Percentiles rank a stretch among this genome's conserved stretches.
Conservation (phyloP, 2,329 filamentous ascomycete species). For the Davidsoniella eucalypti region DNA sequence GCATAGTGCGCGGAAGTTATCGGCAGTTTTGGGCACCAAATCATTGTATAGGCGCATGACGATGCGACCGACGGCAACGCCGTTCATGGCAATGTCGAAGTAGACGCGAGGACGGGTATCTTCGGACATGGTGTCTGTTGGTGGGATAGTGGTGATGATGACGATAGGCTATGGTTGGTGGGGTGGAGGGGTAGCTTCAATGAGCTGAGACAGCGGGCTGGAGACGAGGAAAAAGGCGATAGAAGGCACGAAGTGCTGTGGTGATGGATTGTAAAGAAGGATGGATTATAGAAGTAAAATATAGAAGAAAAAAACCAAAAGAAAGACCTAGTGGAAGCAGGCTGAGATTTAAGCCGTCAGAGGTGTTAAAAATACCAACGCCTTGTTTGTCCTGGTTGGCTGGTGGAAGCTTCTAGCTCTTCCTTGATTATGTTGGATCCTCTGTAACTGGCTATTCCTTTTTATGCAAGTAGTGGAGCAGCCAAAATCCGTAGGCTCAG, state of each 20-base stretch:
- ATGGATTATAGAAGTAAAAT: not conserved
- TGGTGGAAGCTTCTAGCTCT: slow-evolving; percentile 12
- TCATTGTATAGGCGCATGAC: slow-evolving; percentile 65
- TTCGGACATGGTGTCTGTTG: slow-evolving; percentile 19
- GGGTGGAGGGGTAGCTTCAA: slow-evolving; percentile 2
- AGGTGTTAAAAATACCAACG: too few relatives aligned
- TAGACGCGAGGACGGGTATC: slow-evolving; percentile 59
- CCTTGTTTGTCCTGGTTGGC: too few relatives aligned
- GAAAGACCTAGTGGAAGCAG: slow-evolving; percentile 4
- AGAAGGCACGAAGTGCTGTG: not conserved
- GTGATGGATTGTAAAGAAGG: not conserved
- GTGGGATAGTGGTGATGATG: slow-evolving; percentile 7
- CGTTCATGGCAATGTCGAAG: slow-evolving; percentile 80
- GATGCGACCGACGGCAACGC: slow-evolving; percentile 57
- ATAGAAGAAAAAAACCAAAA: not conserved
- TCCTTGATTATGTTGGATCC: slow-evolving; percentile 5
- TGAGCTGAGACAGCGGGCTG: not conserved
- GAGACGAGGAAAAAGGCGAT: not conserved
- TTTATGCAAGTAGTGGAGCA: too few relatives aligned
- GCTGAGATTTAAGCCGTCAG: too few relatives aligned
- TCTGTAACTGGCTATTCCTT: not conserved
- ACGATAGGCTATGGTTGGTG: slow-evolving; percentile 5
- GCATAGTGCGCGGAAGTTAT: slow-evolving; percentile 90
- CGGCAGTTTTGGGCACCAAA: slow-evolving; percentile 82
- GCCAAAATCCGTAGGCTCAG: too few relatives aligned